Evolutionary conservation across 106 monocot species (phyloP).

Genomic region (Posidonia australis): DNA sequence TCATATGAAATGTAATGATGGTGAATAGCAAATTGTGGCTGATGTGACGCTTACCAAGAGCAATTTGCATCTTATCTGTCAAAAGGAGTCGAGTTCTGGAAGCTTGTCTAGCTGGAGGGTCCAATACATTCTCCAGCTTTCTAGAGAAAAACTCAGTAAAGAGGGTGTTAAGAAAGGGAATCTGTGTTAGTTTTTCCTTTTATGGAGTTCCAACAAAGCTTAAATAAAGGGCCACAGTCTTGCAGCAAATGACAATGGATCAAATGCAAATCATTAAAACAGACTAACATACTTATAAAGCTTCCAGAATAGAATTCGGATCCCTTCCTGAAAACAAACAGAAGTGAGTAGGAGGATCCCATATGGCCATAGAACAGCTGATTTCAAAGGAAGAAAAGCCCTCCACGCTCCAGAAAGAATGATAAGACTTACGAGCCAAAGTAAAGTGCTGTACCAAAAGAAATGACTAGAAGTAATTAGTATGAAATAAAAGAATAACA

Average conservation of each 20-base stretch:
- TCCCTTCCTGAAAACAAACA: slow-evolving; percentile 75
- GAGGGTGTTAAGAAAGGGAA: slow-evolving; percentile 7
- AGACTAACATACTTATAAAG: slow-evolving; percentile 63
- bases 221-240: neutral
- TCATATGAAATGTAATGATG: neutral
- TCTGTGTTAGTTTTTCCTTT: neutral
- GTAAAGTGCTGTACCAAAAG: slow-evolving; percentile 60
- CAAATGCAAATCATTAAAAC: neutral
- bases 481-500: neutral
- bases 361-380: slow-evolving; percentile 64
- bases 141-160: slow-evolving; percentile 26
- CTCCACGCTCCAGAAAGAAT: slow-evolving; percentile 82
- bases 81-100: slow-evolving; percentile 70
- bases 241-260: neutral
- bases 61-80: slow-evolving; percentile 89
- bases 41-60: slow-evolving; percentile 47
- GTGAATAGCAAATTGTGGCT: neutral
- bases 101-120: slow-evolving; percentile 63
- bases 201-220: neutral
- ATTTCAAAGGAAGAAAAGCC: slow-evolving; percentile 75
- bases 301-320: slow-evolving; percentile 75
- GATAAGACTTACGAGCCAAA: slow-evolving; percentile 88
- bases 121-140: slow-evolving; percentile 65
- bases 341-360: slow-evolving; percentile 68
- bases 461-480: slow-evolving; percentile 8